Percentiles rank a stretch among this genome's conserved stretches.
phyloP scores from a whole-genome alignment of 768 basidiomycete species.

The Lactarius trivialis region DNA sequence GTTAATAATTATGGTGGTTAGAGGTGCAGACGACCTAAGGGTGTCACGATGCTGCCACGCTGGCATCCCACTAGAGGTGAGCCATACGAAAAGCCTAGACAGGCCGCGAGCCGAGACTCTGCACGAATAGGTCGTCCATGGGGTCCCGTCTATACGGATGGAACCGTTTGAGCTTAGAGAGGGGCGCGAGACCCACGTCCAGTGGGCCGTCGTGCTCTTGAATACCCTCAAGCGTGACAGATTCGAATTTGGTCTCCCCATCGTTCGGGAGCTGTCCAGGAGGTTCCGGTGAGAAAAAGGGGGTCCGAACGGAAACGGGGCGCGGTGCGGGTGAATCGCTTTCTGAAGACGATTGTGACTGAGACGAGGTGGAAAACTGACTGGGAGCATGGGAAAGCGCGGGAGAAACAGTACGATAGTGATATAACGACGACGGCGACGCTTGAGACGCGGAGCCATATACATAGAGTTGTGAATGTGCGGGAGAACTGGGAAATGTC shows the following conservation, averaged over 20 bases:
- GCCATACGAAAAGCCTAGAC: background rate
- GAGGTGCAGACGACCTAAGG: background rate
- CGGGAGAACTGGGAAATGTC: conserved; percentile 7
- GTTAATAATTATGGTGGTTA: conserved; percentile 8
- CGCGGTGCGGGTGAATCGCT: conserved; percentile 18
- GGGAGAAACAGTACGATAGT: conserved; percentile 14
- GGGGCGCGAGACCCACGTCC: conserved; percentile 47
- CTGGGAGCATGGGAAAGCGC: conserved; percentile 20
- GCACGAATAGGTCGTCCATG: conserved; percentile 54
- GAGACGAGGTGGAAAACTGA: conserved; percentile 16
- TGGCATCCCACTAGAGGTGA: background rate
- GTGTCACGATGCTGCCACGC: too few relatives aligned
- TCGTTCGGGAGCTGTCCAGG: conserved; percentile 11
- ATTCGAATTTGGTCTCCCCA: conserved; percentile 9
- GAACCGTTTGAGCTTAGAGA: conserved; percentile 45
- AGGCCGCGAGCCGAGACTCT: conserved; percentile 1
- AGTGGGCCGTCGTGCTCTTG: conserved; percentile 8
- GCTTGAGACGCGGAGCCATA: conserved; percentile 7
- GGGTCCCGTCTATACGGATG: conserved; percentile 57
- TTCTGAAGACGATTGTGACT: conserved; percentile 21
- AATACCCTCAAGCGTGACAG: conserved; percentile 5
- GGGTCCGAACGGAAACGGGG: conserved; percentile 12
- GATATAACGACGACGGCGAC: background rate
- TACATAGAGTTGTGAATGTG: conserved; percentile 10
- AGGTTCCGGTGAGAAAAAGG: conserved; percentile 12